Base-by-base conservation (phyloP, 352 stramenopile species). In the Globisporangium cylindrosporum region DNA sequence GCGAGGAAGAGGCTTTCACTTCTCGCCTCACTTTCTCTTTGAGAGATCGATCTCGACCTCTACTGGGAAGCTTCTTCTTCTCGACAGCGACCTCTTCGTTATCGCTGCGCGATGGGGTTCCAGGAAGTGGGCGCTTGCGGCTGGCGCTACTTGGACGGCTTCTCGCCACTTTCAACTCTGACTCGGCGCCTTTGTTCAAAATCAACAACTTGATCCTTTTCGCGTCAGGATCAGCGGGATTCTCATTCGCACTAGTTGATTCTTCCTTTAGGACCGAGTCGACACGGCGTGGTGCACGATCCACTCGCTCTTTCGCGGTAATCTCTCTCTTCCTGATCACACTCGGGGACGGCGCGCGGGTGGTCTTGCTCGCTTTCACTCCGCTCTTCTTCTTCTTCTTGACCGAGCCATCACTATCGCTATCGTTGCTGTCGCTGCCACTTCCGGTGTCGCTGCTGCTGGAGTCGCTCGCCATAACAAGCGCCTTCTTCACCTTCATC, bases 51-150 rank as follows among this genome's bases (percentile, higher is more conserved):
- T 66, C 60, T 48, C 60, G 60, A 66, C 14, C n/a, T 18, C 15
- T 51, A 36, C 18, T 56, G 8, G n/a, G 49, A 4, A 51, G 9
- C 27, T 66, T 59, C 4, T 34, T 51, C n/a, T 27, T 25, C 27
- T 22, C 29, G n/a, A 20, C 24, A 27, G 32, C 29, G n/a, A 34
- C 29, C 10, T 49, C 12, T 29, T 49, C n/a, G 9, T 49, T 48
- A 8, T 43, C 43, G 1, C 3, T 24, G 15, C 22, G 38, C 5
- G 58, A 5, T 9, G 41, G 48, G 41, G 64, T 38, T 5, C 34
- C 32, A n/a, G 59, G 59, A 14, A 71, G 51, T 38, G 66, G 66
- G 0, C 66, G 66, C 53, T 71, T 71, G 38, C 66, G 66, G 36
- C 58, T 66, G 43, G 22, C 24, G 5, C 65, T 66, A 32, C 46